phyloP scores from a whole-genome alignment of 2,329 filamentous ascomycete genomes.

The Penicillium sp. region DNA sequence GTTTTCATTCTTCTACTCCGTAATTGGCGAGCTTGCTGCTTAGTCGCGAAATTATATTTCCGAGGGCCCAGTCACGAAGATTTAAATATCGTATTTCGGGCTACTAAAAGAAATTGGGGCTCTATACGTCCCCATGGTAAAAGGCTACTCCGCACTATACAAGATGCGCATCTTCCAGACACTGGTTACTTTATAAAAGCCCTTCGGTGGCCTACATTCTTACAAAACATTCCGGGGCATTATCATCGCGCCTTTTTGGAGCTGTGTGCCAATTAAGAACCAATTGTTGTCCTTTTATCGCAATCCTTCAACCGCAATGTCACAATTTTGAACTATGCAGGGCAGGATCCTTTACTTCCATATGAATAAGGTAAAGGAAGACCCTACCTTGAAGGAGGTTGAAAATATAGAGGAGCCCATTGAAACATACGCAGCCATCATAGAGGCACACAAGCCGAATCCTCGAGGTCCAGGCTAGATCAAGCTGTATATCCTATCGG shows the following conservation, averaged over 20 bases:
- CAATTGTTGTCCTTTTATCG: not conserved
- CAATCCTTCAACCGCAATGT: no score
- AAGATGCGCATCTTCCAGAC: not conserved
- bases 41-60: not conserved
- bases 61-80: not conserved
- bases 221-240: not conserved
- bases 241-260: not conserved
- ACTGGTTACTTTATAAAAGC: not conserved
- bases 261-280: not conserved
- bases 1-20: not conserved
- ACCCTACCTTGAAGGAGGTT: not conserved
- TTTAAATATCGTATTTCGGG: not conserved
- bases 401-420: not conserved
- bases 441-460: not conserved
- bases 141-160: not conserved
- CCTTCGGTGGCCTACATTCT: not conserved
- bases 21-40: not conserved
- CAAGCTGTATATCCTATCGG: not conserved
- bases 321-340: no score
- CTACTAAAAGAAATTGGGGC: not conserved
- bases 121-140: not conserved
- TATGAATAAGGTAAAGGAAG: not conserved
- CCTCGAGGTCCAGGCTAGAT: not conserved
- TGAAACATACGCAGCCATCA: not conserved
- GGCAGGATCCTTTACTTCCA: no score